phyloP scores from a whole-genome alignment of 805 yeast species.

The Metahyphopichia silvanorum region DNA sequence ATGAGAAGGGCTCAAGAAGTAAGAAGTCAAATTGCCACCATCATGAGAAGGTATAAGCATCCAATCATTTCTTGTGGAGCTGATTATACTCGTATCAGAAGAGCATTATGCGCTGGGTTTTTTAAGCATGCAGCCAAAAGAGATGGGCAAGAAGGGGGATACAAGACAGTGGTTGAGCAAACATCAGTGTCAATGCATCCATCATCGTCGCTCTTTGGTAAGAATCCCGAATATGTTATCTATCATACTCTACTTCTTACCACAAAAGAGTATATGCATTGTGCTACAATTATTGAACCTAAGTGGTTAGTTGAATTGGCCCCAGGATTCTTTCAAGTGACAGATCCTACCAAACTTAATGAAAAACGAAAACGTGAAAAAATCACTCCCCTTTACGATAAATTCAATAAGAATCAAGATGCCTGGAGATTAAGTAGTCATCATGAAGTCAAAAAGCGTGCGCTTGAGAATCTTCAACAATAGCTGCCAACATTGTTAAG shows the following conservation, averaged over 20 bases:
- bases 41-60: slow-evolving; percentile 49
- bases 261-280: slow-evolving; percentile 87
- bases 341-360: slow-evolving; percentile 48
- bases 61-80: slow-evolving; percentile 50
- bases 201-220: slow-evolving; percentile 64
- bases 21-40: slow-evolving; percentile 60
- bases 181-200: slow-evolving; percentile 85
- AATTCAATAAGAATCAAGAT: slow-evolving; percentile 56
- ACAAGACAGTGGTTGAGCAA: slow-evolving; percentile 59
- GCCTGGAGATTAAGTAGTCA: slow-evolving; percentile 71
- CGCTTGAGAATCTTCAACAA: slow-evolving; percentile 7
- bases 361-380: slow-evolving; percentile 56
- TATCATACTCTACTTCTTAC: slow-evolving; percentile 83
- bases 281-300: slow-evolving; percentile 78
- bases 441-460: slow-evolving; percentile 17
- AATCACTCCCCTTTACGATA: slow-evolving; percentile 69
- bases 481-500: background rate
- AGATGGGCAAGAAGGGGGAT: slow-evolving; percentile 49
- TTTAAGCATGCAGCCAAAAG: slow-evolving; percentile 65
- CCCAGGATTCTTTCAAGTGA: slow-evolving; percentile 68
- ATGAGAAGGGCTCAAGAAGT: slow-evolving; percentile 78
- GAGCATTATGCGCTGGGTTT: slow-evolving; percentile 64
- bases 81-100: slow-evolving; percentile 54
- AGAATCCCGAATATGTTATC: slow-evolving; percentile 71
- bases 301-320: slow-evolving; percentile 71